A percentile compares a stretch with the other conserved stretches of the same genome.
Evolutionary conservation across 768 basidiomycete genomes (phyloP).

Genomic region (Pleurotus tuber-regium): DNA sequence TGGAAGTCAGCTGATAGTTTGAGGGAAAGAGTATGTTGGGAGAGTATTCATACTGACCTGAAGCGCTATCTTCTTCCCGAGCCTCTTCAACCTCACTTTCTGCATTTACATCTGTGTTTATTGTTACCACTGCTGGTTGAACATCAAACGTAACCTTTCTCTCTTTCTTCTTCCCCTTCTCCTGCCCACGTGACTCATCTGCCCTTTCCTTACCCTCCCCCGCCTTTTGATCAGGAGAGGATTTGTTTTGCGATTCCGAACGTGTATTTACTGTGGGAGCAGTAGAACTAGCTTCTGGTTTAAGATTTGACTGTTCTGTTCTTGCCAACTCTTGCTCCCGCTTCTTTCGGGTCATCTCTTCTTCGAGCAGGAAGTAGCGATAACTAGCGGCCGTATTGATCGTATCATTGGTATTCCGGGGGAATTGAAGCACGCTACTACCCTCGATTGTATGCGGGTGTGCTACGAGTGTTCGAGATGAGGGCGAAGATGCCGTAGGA

Average conservation of each 20-base stretch:
- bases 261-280: conserved; percentile 14
- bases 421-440: conserved; percentile 35
- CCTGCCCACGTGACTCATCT: conserved; percentile 27
- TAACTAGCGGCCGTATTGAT: conserved; percentile 46
- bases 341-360: conserved; percentile 38
- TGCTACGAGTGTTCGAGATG: conserved; percentile 4
- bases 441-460: conserved; percentile 19
- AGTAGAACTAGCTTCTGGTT: too few relatives aligned
- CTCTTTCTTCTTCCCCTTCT: conserved; percentile 57
- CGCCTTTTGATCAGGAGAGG: conserved; percentile 13
- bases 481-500: neutral
- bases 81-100: conserved; percentile 30
- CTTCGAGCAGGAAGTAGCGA: conserved; percentile 39
- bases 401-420: conserved; percentile 35
- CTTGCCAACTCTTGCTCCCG: conserved; percentile 20
- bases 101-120: conserved; percentile 34
- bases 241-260: neutral
- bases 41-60: conserved; percentile 55
- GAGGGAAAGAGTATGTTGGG: too few relatives aligned
- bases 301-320: conserved; percentile 15
- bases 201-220: conserved; percentile 18
- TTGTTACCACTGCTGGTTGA: conserved; percentile 51
- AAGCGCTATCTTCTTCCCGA: conserved; percentile 27
- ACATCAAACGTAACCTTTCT: conserved; percentile 75
- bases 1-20: too few relatives aligned